Evolutionary conservation across 2,329 filamentous ascomycete genomes (phyloP).

Genomic region (Botryotinia globosa): DNA sequence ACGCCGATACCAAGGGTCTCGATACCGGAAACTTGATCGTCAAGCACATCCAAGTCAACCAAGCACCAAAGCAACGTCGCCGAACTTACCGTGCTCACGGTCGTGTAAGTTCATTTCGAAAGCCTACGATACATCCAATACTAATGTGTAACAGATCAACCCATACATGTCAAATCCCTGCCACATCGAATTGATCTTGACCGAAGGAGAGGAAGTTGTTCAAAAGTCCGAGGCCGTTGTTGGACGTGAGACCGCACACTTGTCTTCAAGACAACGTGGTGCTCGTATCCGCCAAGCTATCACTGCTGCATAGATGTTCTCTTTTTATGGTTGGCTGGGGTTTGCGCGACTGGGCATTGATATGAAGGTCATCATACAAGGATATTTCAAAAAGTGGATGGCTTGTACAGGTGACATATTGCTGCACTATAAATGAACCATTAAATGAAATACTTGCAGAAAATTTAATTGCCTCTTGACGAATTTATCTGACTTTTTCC

Average conservation of each 20-base stretch:
- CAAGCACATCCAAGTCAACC: slow-evolving; percentile 99
- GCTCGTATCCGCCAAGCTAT: slow-evolving; percentile 61
- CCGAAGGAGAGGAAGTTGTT: slow-evolving; percentile 93
- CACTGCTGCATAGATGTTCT: slow-evolving; percentile 56
- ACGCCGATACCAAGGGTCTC: slow-evolving; percentile 94
- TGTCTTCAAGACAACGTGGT: slow-evolving; percentile 92
- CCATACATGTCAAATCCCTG: slow-evolving; percentile 99
- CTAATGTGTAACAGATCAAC: slow-evolving; percentile 71
- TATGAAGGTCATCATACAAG: slow-evolving; percentile 27
- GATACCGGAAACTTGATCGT: slow-evolving; percentile 96
- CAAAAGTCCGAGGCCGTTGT: slow-evolving; percentile 77
- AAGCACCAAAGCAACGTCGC: slow-evolving; percentile 98
- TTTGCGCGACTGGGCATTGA: slow-evolving; percentile 32
- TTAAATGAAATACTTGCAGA: slow-evolving; percentile 20
- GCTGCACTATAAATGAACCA: slow-evolving; percentile 21
- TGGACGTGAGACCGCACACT: slow-evolving; percentile 56
- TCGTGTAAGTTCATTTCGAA: slow-evolving; percentile 70
- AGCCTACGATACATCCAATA: background rate
- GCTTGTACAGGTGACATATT: slow-evolving; percentile 37
- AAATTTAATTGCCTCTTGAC: slow-evolving; percentile 7
- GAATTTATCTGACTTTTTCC: background rate
- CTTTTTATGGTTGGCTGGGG: slow-evolving; percentile 31
- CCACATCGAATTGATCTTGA: slow-evolving; percentile 99
- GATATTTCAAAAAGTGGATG: slow-evolving; percentile 28
- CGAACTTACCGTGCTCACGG: slow-evolving; percentile 99